These are phyloP conservation scores for Trichophyton simii DNA, from an alignment of 2,329 filamentous ascomycete species.

Conservation along the genomic window DNA sequence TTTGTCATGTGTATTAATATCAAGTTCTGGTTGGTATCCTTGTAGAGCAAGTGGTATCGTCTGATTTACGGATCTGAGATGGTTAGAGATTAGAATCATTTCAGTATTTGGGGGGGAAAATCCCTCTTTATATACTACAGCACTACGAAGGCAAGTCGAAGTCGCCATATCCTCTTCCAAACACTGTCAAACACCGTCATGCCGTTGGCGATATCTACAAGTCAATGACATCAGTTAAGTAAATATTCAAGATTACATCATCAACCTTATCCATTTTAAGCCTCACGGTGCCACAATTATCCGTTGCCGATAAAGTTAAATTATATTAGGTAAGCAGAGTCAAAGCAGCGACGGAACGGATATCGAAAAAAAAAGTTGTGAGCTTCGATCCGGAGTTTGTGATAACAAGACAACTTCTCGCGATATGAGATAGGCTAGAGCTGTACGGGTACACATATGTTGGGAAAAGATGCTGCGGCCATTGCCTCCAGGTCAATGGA, in stretches of 20 bases:
- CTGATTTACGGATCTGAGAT: too few species aligned
- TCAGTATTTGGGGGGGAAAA: too few species aligned
- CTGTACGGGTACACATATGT: constrained; percentile 13
- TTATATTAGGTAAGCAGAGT: neutral
- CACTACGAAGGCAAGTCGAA: too few species aligned
- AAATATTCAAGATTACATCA: neutral
- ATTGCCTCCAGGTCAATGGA: constrained; percentile 25
- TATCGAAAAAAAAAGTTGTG: neutral
- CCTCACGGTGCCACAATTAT: neutral
- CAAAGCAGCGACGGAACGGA: neutral
- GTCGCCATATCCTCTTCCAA: too few species aligned
- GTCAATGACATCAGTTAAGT: too few species aligned
- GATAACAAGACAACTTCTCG: neutral
- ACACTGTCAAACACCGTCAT: too few species aligned
- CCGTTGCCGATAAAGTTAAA: neutral
- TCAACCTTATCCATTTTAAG: neutral
- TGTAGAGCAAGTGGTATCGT: too few species aligned
- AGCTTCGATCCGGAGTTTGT: neutral
- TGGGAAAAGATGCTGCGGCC: constrained; percentile 9
- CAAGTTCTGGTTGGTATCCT: too few species aligned
- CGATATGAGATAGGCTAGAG: constrained; percentile 1
- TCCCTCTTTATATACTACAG: too few species aligned
- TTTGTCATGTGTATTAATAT: too few species aligned
- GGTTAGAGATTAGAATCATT: too few species aligned
- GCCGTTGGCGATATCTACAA: too few species aligned